Base-by-base conservation (phyloP, 768 basidiomycete species). In the Trametes meyenii region DNA sequence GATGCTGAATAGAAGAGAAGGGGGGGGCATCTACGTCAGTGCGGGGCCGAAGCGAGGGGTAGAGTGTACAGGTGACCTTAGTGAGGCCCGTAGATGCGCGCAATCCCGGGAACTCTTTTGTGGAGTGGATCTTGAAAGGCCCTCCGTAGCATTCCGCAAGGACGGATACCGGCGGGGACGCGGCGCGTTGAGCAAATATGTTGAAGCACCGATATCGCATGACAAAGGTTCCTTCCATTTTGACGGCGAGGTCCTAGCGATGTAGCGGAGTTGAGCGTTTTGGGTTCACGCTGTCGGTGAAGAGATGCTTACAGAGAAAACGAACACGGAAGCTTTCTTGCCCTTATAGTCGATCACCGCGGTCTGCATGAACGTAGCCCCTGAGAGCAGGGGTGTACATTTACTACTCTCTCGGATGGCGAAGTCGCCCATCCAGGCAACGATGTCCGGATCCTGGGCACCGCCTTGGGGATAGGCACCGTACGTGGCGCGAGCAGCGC, bases 91-190 rank as follows among this genome's bases (percentile, higher is more conserved):
- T 89, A 2, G 87, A 88, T 5, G 85, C 81, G 45, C 80, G 80
- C 16, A 90, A 73, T 2, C 88, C 85, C 3, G 88, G 87, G 63
- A 89, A 89, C 58, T 87, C 83, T 66, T 89, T 89, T 0, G 88
- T 88, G 11, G 86, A 86, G 67, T 85, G 89, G 0, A 90, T 82
- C 23, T 79, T 82, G 70, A 90, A 89, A 2, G 76, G 63, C 0
- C 85, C 84, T 4, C 88, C 86, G 65, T 83, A 88, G 63, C 81
- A 82, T 73, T 89, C 86, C 1, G 87, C 87, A 63, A 85, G 80
- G 5, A 89, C 77, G 1, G 77, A 77, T 11, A 79, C 68, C 29
- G 79, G 75, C 17, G 75, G 61, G 68, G 65, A 62, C 36, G 67
- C 70, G 19, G 64, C 55, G 13, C 77, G 75, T 24, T 72, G 69